These are phyloP conservation scores for Solanum hybrid DNA, from an alignment of 305 asterid genomes.

Conservation along the genomic window DNA sequence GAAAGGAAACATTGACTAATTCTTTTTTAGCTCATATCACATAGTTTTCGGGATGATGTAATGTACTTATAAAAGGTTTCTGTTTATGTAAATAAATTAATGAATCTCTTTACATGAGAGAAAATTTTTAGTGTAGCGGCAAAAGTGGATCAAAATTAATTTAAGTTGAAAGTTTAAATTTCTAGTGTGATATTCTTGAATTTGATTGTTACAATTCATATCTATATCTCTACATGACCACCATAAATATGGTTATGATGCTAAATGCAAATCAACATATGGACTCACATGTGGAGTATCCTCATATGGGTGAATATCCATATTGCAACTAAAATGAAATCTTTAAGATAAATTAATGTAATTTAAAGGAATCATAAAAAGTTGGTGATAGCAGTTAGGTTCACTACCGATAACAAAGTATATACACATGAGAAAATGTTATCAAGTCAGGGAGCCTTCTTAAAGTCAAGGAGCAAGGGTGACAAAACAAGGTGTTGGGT, in stretches of 20 bases:
- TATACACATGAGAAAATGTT: not conserved
- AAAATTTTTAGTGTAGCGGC: not conserved
- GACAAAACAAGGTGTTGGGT: accelerated
- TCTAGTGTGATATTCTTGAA: not conserved
- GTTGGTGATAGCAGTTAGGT: not conserved
- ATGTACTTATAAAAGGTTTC: too few relatives aligned
- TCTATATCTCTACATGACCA: not conserved
- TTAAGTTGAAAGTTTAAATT: not conserved
- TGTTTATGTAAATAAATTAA: not conserved
- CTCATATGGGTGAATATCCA: not conserved
- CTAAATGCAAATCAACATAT: too few relatives aligned
- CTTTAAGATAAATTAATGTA: too few relatives aligned
- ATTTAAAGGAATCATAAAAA: not conserved
- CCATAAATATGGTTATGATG: not conserved
- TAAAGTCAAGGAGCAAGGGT: not conserved
- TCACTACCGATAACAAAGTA: too few relatives aligned
- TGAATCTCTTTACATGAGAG: not conserved
- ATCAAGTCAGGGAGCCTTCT: not conserved
- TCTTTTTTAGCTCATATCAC: too few relatives aligned
- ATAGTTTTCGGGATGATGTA: too few relatives aligned
- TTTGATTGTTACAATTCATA: not conserved
- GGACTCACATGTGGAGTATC: not conserved
- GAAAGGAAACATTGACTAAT: not conserved
- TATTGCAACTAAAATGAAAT: not conserved
- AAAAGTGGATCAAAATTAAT: too few relatives aligned